Evolutionary conservation across 2,329 filamentous ascomycete species (phyloP), one percentile per base, ranked within the genome.

Genomic region (Diatrype stigma): DNA sequence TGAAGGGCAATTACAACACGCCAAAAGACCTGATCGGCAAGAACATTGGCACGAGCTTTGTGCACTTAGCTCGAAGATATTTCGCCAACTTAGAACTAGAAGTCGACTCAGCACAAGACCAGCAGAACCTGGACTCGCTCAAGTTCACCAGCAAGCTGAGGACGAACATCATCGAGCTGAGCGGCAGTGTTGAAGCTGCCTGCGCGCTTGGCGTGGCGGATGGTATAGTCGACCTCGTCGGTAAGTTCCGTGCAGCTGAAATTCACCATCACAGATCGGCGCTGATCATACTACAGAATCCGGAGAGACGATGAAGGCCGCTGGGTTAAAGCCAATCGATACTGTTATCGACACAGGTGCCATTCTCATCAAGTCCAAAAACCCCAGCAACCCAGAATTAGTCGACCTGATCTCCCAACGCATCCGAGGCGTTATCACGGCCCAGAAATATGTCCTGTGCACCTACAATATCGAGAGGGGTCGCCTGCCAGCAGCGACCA

Each of bases 231-330:
- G 94, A 99, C 74, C 84, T 99, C 51, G 94, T 99, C 66, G 91
- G 90, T 94, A 72, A 68, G 88, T 82, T 32, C 46, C 35, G 42
- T 45, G 30, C 35, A 16, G 12, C 12, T 12, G 38, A 17, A 40
- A 47, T 6, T 42, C 4, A 14, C 22, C 8, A 34, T 48, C n/a
- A n/a, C 16, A 6, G 38, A 42, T 3, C 37, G 30, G 38, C 7
- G 19, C 47, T 42, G 32, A 61, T 45, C 5, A 28, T 10, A 19
- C n/a, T n/a, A 2, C 60, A 94, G 93, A 99, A 77, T 97, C 94
- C 19, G 94, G 94, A 51, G 93, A 97, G 73, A 99, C 94, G 0
- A 99, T 99, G 94, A 88, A 89, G 65, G 94, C 93, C 19, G 93
- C 93, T 42, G 94, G 94, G 22, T 80, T 99, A 47, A 92, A 91